Evolutionary conservation across 1,284 basidiomycete genomes (phyloP).

Genomic region (Athelia psychrophila): DNA sequence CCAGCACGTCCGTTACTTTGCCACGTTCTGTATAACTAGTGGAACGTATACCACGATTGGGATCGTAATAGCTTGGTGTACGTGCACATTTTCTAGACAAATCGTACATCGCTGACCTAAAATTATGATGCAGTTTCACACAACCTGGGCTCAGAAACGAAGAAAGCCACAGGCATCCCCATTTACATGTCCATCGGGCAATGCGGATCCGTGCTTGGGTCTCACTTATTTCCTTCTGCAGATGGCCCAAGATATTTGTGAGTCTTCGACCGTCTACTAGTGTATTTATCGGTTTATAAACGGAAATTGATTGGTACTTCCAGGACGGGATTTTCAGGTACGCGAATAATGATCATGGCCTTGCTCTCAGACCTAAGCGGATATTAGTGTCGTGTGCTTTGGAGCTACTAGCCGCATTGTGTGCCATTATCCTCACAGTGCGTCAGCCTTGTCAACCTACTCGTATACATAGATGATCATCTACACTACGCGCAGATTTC

Average conservation of each 20-base stretch:
- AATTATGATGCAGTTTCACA: constrained; percentile 48
- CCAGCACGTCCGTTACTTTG: constrained; percentile 59
- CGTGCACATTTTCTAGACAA: constrained; percentile 7
- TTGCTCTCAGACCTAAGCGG: too few relatives aligned
- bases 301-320: constrained; percentile 1
- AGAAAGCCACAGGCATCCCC: constrained; percentile 71
- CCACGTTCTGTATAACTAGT: constrained; percentile 66
- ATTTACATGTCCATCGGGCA: constrained; percentile 78
- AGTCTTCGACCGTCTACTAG: too few relatives aligned
- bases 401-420: constrained; percentile 53
- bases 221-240: constrained; percentile 63
- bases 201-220: constrained; percentile 67
- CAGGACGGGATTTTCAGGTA: constrained; percentile 64
- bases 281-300: constrained; percentile 15
- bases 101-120: constrained; percentile 1
- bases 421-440: constrained; percentile 42
- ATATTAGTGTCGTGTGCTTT: constrained; percentile 50
- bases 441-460: too few relatives aligned
- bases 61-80: constrained; percentile 74
- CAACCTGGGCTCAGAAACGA: constrained; percentile 76
- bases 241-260: constrained; percentile 68
- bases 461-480: neutral
- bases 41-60: constrained; percentile 71
- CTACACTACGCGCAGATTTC: constrained; percentile 43
- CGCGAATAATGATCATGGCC: too few relatives aligned